These are phyloP conservation scores for Spergularia azorica DNA, from an alignment of 179 eudicot genomes.

Conservation along the genomic window DNA sequence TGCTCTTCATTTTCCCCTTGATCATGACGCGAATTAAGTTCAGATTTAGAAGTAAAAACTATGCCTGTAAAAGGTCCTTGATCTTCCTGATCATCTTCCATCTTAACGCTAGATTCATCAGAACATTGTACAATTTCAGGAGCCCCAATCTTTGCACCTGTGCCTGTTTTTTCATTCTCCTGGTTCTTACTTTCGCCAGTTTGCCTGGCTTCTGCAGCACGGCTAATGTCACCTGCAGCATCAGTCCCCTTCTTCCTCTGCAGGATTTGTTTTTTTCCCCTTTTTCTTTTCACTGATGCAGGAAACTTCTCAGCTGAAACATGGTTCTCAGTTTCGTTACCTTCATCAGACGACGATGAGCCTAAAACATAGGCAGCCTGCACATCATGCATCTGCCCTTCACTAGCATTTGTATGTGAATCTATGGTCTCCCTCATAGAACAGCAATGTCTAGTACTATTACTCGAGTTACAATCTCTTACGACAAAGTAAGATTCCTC, in stretches of 20 bases:
- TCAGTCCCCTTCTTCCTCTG: no score
- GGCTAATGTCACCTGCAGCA: no score
- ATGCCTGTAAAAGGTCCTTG: background rate
- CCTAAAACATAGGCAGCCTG: background rate
- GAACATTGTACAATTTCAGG: background rate
- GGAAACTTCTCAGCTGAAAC: no score
- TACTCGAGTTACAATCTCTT: background rate
- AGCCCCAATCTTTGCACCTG: no score
- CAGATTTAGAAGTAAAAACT: background rate
- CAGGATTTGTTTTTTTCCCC: no score
- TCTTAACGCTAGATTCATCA: background rate
- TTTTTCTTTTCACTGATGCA: no score
- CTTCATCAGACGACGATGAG: background rate
- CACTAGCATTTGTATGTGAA: background rate
- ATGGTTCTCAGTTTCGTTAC: background rate
- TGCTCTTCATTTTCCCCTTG: no score
- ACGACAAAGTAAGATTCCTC: constrained; percentile 9
- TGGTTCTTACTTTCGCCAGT: no score
- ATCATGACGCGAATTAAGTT: background rate
- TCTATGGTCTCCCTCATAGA: background rate
- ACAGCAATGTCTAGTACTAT: background rate
- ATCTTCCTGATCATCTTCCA: background rate
- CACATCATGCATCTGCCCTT: background rate
- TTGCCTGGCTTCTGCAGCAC: no score
- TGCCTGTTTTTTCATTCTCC: no score